Conservation (phyloP, 164 flowering plant species). For the Piper longum region DNA sequence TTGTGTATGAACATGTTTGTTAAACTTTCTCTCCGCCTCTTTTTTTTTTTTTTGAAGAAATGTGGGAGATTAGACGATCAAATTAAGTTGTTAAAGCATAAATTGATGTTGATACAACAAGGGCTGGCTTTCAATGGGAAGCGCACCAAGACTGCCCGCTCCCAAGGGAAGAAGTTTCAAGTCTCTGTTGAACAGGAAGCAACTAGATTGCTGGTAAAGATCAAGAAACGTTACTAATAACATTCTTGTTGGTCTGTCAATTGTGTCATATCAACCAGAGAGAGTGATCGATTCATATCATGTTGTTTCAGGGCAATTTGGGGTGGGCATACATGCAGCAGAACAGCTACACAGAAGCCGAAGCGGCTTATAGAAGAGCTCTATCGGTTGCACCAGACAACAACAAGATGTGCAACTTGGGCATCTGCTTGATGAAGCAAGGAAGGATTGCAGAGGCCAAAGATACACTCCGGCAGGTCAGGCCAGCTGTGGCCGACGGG, state of each 20-base stretch:
- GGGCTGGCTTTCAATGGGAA: conserved; percentile 95
- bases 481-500: conserved; percentile 67
- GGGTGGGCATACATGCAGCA: conserved; percentile 99
- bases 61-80: conserved; percentile 98
- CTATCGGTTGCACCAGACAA: conserved; percentile 69
- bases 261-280: background rate
- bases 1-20: background rate
- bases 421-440: conserved; percentile 96
- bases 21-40: background rate
- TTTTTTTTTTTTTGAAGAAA: conserved; percentile 33
- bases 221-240: background rate
- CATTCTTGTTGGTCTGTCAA: background rate
- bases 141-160: conserved; percentile 94
- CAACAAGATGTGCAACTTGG: conserved; percentile 98
- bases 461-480: conserved; percentile 63
- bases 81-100: conserved; percentile 67
- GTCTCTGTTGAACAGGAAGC: conserved; percentile 97
- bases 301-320: conserved; percentile 69
- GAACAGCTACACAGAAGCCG: conserved; percentile 78
- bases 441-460: conserved; percentile 78
- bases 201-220: conserved; percentile 69
- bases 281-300: background rate
- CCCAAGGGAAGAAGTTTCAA: conserved; percentile 97
- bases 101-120: conserved; percentile 73
- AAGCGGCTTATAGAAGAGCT: conserved; percentile 77